Evolutionary conservation across 225 moss, liverwort and hornwort species (phyloP).

Genomic region (Polytrichum commune): DNA sequence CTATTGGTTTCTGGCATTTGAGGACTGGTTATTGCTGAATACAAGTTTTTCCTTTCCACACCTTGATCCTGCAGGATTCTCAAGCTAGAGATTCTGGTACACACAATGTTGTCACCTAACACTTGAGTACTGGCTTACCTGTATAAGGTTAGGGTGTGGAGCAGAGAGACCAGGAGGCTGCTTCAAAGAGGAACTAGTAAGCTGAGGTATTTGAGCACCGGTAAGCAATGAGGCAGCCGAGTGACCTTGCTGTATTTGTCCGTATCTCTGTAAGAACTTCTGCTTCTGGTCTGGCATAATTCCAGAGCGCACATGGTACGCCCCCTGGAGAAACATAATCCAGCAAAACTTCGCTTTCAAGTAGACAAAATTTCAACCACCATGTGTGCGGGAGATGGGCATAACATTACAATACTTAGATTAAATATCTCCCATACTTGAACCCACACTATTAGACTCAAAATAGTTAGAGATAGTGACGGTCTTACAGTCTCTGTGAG

Average conservation of each 20-base stretch:
- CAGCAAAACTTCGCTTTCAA: conserved; percentile 2
- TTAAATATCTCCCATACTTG: no score
- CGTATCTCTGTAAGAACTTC: conserved; percentile 87
- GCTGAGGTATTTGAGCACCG: conserved; percentile 56
- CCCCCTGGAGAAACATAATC: conserved; percentile 46
- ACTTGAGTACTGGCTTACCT: conserved; percentile 3
- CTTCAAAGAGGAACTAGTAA: conserved; percentile 59
- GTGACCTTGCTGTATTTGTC: conserved; percentile 82
- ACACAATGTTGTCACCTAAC: no score
- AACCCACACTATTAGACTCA: no score
- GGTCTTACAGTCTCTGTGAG: conserved; percentile 56
- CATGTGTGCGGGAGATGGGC: no score
- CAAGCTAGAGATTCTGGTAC: no score
- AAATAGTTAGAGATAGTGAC: background rate
- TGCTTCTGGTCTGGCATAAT: conserved; percentile 93
- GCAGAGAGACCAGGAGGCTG: conserved; percentile 62
- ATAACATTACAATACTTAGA: no score
- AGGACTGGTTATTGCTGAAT: no score
- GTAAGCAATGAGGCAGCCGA: conserved; percentile 60
- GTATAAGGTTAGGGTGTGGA: conserved; percentile 51
- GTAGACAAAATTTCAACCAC: background rate
- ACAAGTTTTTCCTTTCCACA: no score
- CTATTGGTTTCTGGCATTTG: no score
- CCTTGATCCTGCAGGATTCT: no score
- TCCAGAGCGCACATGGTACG: conserved; percentile 71